Percentiles rank a stretch among this genome's conserved stretches.
These are phyloP conservation scores for Trichoderma afroharzianum DNA, from an alignment of 2,329 filamentous ascomycete genomes.

Conservation along the genomic window DNA sequence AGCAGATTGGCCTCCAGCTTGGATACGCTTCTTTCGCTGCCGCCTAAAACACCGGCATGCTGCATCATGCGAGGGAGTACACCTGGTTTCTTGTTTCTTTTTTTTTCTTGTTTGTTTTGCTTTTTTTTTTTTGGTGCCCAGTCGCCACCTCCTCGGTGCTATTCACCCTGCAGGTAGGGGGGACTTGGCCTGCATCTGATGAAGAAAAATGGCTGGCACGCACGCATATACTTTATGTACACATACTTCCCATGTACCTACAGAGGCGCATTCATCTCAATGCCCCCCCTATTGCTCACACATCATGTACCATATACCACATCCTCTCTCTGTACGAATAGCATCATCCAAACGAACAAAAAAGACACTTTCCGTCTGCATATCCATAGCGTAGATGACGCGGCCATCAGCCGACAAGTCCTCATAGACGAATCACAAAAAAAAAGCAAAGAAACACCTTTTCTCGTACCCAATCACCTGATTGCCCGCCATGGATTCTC, in stretches of 20 bases:
- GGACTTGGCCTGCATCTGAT: neutral
- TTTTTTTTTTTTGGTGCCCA: neutral
- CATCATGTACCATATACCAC: neutral
- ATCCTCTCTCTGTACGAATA: neutral
- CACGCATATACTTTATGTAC: neutral
- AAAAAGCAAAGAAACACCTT: neutral
- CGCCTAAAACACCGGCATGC: neutral
- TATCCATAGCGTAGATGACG: slow-evolving; percentile 2
- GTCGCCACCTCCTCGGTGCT: neutral
- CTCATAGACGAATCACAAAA: neutral
- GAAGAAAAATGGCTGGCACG: neutral
- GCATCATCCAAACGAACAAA: neutral
- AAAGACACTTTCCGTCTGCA: neutral
- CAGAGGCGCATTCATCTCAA: neutral
- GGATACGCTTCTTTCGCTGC: neutral
- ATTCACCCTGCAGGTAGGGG: neutral
- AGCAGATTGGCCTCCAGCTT: neutral
- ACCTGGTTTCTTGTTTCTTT: too few species aligned
- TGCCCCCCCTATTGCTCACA: neutral
- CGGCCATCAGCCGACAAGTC: neutral
- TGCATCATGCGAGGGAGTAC: neutral
- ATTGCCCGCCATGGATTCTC: neutral
- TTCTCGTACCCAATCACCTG: neutral
- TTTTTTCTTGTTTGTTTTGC: neutral
- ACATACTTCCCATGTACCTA: neutral